phyloP scores from a whole-genome alignment of 2,329 filamentous ascomycete species.

The Penicillium carneum region DNA sequence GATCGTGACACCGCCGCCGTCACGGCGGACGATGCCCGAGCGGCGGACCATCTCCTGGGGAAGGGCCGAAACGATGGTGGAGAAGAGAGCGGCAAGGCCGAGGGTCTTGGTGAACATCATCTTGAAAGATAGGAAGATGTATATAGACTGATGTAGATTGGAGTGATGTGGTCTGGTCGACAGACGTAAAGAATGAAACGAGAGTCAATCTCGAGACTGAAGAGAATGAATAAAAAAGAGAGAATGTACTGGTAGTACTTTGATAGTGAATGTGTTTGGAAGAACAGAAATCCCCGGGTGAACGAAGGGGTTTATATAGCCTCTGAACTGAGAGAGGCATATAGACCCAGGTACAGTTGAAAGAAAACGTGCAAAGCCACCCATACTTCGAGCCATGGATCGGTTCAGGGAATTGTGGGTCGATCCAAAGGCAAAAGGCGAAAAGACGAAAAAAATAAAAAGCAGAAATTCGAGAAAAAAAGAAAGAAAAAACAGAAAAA shows the following conservation, averaged over 20 bases:
- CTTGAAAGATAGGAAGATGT: conserved; percentile 28
- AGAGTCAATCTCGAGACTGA: conserved; percentile 37
- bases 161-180: conserved; percentile 31
- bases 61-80: conserved; percentile 43
- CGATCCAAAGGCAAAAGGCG: conserved; percentile 27
- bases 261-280: conserved; percentile 25
- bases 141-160: conserved; percentile 20
- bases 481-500: conserved; percentile 18
- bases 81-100: conserved; percentile 43
- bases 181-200: conserved; percentile 36
- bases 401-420: conserved; percentile 24
- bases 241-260: conserved; percentile 29
- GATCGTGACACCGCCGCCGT: conserved; percentile 45
- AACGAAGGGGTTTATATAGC: conserved; percentile 33
- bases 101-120: conserved; percentile 51
- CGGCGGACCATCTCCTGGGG: conserved; percentile 38
- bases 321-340: conserved; percentile 12
- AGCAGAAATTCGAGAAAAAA: conserved; percentile 27
- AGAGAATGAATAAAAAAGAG: conserved; percentile 32
- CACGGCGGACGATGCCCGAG: conserved; percentile 21
- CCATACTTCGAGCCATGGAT: conserved; percentile 30
- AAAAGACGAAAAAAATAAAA: conserved; percentile 19
- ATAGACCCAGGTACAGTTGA: neutral
- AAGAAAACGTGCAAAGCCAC: conserved; percentile 14
- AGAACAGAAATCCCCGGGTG: conserved; percentile 16